Conservation (phyloP, 371 early-diverging fungal species). For the Mucor plumbeus region DNA sequence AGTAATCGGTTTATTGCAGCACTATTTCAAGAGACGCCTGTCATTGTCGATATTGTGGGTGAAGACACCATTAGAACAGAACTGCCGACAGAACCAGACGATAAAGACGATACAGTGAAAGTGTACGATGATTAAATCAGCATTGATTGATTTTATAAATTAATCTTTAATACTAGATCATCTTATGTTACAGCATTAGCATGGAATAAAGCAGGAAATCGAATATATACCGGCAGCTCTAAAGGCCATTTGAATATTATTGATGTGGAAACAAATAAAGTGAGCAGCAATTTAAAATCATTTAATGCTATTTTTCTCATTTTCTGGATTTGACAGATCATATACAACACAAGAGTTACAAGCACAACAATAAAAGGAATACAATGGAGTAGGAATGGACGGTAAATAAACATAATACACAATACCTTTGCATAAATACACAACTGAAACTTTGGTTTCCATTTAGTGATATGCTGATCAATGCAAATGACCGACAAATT, state of each 20-base stretch:
- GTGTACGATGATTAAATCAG: not conserved
- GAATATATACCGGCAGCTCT: constrained; percentile 74
- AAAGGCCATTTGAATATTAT: constrained; percentile 71
- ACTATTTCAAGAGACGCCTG: constrained; percentile 55
- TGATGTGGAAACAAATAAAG: constrained; percentile 59
- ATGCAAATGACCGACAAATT: constrained; percentile 76
- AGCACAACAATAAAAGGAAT: constrained; percentile 68
- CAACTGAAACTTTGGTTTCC: too few relatives aligned
- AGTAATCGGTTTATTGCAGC: constrained; percentile 64
- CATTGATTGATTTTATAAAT: not conserved
- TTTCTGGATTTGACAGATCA: constrained; percentile 22
- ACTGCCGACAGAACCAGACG: constrained; percentile 33
- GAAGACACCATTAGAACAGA: constrained; percentile 26
- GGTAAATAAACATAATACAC: constrained; percentile 24
- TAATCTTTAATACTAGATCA: constrained; percentile 6
- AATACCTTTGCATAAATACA: too few relatives aligned
- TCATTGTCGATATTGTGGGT: constrained; percentile 56
- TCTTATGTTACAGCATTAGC: constrained; percentile 40
- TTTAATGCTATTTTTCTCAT: too few relatives aligned
- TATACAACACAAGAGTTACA: constrained; percentile 50
- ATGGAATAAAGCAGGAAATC: constrained; percentile 64
- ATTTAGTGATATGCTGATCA: constrained; percentile 71
- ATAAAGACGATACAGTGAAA: constrained; percentile 20
- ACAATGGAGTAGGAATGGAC: constrained; percentile 62
- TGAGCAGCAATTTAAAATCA: constrained; percentile 20